Conservation (phyloP, 371 early-diverging fungal genomes). For the Syncephalastrum contaminatum region DNA sequence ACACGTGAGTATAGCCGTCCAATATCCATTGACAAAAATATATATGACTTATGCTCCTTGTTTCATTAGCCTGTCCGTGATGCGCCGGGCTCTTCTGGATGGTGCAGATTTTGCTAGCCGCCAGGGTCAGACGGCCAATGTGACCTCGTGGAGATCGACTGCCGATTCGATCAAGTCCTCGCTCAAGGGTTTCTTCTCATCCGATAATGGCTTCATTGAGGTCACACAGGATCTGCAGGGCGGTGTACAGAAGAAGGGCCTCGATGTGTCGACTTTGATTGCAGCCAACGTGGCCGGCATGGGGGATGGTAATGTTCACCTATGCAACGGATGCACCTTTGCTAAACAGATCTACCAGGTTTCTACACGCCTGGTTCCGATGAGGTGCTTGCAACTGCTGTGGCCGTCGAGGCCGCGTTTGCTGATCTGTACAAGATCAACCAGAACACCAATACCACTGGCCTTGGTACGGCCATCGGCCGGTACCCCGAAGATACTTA, state of each 20-base stretch:
- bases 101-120: conserved; percentile 20
- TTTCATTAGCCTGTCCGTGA: conserved; percentile 41
- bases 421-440: conserved; percentile 57
- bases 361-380: conserved; percentile 49
- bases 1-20: conserved; percentile 40
- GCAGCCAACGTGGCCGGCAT: conserved; percentile 54
- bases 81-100: conserved; percentile 49
- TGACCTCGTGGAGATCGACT: not conserved
- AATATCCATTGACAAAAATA: too few species aligned
- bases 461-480: conserved; percentile 55
- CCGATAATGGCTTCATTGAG: conserved; percentile 26
- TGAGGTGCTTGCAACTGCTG: conserved; percentile 51
- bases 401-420: conserved; percentile 42
- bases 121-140: conserved; percentile 1
- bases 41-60: not conserved
- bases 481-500: conserved; percentile 77
- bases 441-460: conserved; percentile 8
- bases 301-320: conserved; percentile 4
- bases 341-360: conserved; percentile 8
- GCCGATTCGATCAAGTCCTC: conserved; percentile 27
- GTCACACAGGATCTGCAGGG: conserved; percentile 36
- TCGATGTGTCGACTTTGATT: conserved; percentile 67
- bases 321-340: too few species aligned
- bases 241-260: conserved; percentile 42
- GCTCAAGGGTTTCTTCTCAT: conserved; percentile 48